phyloP scores from a whole-genome alignment of 805 yeast genomes.

The Ogataea nakhonphanomensis region DNA sequence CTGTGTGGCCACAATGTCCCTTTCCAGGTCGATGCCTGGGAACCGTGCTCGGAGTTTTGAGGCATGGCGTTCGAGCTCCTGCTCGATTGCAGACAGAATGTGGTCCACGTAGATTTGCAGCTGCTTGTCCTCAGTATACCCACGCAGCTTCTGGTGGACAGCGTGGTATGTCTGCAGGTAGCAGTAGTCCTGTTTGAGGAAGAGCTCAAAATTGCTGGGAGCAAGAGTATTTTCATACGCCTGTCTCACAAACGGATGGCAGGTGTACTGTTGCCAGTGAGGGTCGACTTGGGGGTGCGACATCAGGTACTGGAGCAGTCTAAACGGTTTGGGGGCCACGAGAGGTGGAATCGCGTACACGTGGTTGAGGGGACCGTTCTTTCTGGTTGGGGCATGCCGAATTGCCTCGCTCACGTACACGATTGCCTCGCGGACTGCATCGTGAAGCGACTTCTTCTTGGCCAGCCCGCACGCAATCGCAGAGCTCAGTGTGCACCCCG shows the following conservation, averaged over 20 bases:
- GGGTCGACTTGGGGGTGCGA: slow-evolving; percentile 52
- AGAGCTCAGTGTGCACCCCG: slow-evolving; percentile 86
- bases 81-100: slow-evolving; percentile 48
- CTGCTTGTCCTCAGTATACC: slow-evolving; percentile 53
- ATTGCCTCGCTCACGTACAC: slow-evolving; percentile 68
- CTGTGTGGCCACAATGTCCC: slow-evolving; percentile 43
- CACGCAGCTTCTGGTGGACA: slow-evolving; percentile 60
- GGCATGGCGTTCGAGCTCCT: slow-evolving; percentile 56
- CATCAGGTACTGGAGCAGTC: slow-evolving; percentile 43
- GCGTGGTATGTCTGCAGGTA: slow-evolving; percentile 68
- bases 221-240: slow-evolving; percentile 52
- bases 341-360: slow-evolving; percentile 32
- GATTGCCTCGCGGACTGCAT: slow-evolving; percentile 55
- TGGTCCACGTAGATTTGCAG: slow-evolving; percentile 48
- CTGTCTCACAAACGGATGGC: slow-evolving; percentile 58
- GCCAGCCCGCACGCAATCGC: slow-evolving; percentile 77
- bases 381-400: slow-evolving; percentile 36
- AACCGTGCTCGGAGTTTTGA: slow-evolving; percentile 41
- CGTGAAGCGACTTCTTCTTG: slow-evolving; percentile 41
- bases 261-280: slow-evolving; percentile 54
- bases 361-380: slow-evolving; percentile 77
- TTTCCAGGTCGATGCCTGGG: slow-evolving; percentile 43
- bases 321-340: slow-evolving; percentile 10
- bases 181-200: slow-evolving; percentile 60
- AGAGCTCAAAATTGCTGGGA: slow-evolving; percentile 42